Evolutionary conservation across 2,329 filamentous ascomycete genomes (phyloP).

Genomic region (Botrytis porri): DNA sequence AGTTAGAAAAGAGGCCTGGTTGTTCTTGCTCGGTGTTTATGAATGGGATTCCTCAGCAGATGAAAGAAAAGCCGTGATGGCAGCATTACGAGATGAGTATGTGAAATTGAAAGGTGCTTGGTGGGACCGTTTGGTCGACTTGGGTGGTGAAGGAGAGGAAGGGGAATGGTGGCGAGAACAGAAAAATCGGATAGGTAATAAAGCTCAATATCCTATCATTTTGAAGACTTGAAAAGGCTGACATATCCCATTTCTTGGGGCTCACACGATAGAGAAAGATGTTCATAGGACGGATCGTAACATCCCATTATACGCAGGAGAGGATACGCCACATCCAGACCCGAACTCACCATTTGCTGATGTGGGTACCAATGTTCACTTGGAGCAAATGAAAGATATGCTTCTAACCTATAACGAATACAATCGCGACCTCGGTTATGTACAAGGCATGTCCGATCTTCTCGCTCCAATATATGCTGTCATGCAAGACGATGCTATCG

Average conservation of each 20-base stretch:
- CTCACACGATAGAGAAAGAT: constrained; percentile 76
- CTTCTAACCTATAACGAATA: constrained; percentile 98
- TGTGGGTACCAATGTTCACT: constrained; percentile 89
- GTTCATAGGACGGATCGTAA: constrained; percentile 95
- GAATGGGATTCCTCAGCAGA: constrained; percentile 89
- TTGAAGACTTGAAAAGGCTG: constrained; percentile 31
- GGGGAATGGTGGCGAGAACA: constrained; percentile 98
- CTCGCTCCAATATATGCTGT: constrained; percentile 95
- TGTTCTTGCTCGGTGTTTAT: constrained; percentile 87
- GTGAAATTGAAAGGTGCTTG: constrained; percentile 89
- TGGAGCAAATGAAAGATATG: constrained; percentile 99
- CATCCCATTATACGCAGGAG: constrained; percentile 91
- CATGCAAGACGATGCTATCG: constrained; percentile 93
- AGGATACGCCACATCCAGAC: constrained; percentile 95
- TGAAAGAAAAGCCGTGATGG: constrained; percentile 78
- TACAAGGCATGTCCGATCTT: constrained; percentile 98
- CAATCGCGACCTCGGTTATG: constrained; percentile 92
- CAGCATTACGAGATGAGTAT: constrained; percentile 87
- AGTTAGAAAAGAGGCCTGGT: constrained; percentile 93
- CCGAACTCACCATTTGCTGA: constrained; percentile 93
- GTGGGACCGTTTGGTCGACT: constrained; percentile 92
- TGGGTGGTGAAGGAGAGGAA: constrained; percentile 74
- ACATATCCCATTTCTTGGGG: constrained; percentile 51
- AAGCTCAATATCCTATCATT: constrained; percentile 13
- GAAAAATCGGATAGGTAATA: constrained; percentile 83